Evolutionary conservation across 1,284 basidiomycete species (phyloP).

Genomic region (Peniophora sp.): DNA sequence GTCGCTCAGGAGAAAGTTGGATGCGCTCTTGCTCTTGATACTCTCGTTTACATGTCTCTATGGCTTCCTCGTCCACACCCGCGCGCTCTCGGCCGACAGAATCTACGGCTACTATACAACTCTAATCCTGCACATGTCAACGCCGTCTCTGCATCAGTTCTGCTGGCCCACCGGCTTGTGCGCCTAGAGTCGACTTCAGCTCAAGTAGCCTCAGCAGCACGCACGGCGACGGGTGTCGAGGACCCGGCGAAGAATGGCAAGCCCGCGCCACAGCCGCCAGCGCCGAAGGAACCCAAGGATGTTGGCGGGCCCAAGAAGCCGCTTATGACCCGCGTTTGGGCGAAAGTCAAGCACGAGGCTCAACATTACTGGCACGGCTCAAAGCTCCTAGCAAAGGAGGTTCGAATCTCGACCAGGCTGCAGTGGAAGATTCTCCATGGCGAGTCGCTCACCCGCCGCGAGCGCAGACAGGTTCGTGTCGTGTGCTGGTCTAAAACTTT

Average conservation of each 20-base stretch:
- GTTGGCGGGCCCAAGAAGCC: slow-evolving; percentile 33
- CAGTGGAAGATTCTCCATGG: slow-evolving; percentile 93
- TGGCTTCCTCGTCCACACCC: slow-evolving; percentile 20
- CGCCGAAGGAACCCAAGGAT: slow-evolving; percentile 32
- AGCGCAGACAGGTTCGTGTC: slow-evolving; percentile 77
- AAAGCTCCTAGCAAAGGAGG: slow-evolving; percentile 92
- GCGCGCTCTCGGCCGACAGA: no score
- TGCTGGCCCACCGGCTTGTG: no score
- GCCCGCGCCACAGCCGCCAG: slow-evolving; percentile 39
- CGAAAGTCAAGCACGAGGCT: slow-evolving; percentile 92
- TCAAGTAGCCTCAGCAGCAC: no score
- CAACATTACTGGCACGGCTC: slow-evolving; percentile 97
- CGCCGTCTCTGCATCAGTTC: no score
- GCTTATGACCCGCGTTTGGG: slow-evolving; percentile 66
- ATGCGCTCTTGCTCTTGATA: neutral
- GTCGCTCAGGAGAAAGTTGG: no score
- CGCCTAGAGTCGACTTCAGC: no score
- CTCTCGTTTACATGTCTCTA: slow-evolving; percentile 20
- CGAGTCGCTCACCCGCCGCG: slow-evolving; percentile 85
- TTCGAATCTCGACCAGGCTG: slow-evolving; percentile 82
- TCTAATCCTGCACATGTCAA: no score
- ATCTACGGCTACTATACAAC: no score
- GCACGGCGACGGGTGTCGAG: neutral
- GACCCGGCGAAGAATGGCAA: slow-evolving; percentile 19
- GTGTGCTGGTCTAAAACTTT: neutral